A percentile compares a stretch with the other conserved stretches of the same genome.
phyloP scores from a whole-genome alignment of 345 rosid genomes.

The Limnanthes douglasii region DNA sequence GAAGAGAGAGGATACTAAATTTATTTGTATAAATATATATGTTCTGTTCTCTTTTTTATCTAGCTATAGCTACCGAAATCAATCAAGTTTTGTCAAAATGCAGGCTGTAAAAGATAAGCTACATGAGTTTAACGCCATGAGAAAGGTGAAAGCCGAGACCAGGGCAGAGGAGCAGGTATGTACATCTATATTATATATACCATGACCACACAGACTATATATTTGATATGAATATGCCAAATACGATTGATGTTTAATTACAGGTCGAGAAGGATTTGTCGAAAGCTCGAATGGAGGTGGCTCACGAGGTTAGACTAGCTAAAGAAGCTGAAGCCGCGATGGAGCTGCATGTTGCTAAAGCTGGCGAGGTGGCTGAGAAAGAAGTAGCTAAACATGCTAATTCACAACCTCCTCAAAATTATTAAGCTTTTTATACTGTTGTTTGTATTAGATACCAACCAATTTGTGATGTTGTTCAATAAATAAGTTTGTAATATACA shows the following conservation, averaged over 20 bases:
- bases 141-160: too few relatives aligned
- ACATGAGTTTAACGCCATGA: slow-evolving; percentile 17
- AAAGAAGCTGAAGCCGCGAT: slow-evolving; percentile 35
- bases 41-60: too few relatives aligned
- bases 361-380: slow-evolving; percentile 12
- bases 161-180: slow-evolving; percentile 32
- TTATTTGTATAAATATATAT: too few relatives aligned
- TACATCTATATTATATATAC: background rate
- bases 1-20: too few relatives aligned
- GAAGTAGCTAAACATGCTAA: slow-evolving; percentile 17
- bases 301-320: slow-evolving; percentile 40
- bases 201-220: too few relatives aligned
- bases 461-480: too few relatives aligned
- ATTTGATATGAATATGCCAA: background rate
- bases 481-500: too few relatives aligned
- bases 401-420: too few relatives aligned
- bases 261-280: slow-evolving; percentile 30
- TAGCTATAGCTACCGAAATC: too few relatives aligned
- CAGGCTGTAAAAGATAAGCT: slow-evolving; percentile 38
- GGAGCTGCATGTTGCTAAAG: slow-evolving; percentile 31
- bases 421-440: too few relatives aligned
- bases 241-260: background rate
- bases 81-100: too few relatives aligned
- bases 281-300: slow-evolving; percentile 23
- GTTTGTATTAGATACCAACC: too few relatives aligned